Conservation (phyloP, 73 alveolate species). For the Symbiodinium pilosum region DNA sequence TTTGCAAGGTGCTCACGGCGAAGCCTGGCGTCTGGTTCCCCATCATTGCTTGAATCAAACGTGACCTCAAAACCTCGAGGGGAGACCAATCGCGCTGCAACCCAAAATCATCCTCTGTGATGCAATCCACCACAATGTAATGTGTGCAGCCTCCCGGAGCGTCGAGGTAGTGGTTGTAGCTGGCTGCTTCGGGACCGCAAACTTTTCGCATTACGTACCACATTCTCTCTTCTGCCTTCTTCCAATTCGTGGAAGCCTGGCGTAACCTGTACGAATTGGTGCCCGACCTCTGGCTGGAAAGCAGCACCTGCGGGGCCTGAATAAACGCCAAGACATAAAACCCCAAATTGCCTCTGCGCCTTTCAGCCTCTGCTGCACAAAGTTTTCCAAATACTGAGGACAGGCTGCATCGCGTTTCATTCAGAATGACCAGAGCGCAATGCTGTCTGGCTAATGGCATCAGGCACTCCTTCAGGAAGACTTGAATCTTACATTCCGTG, state of each 20-base stretch:
- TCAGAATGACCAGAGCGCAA: not conserved
- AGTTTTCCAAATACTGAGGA: not conserved
- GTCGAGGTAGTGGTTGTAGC: not conserved
- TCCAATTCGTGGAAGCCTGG: not conserved
- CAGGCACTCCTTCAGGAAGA: not conserved
- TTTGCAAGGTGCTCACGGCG: not conserved
- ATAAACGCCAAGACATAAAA: not conserved
- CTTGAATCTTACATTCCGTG: not conserved
- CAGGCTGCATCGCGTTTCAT: not conserved
- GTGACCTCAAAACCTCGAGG: not conserved
- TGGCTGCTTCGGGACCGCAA: not conserved
- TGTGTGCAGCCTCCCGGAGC: slow-evolving; percentile 23
- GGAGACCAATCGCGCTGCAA: slow-evolving; percentile 1
- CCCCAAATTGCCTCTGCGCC: slow-evolving; percentile 30
- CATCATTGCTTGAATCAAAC: not conserved
- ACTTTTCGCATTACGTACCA: not conserved
- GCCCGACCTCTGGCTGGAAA: not conserved
- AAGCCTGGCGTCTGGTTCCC: slow-evolving; percentile 13
- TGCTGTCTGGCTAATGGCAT: slow-evolving; percentile 34
- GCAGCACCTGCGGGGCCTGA: slow-evolving; percentile 5
- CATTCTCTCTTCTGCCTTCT: not conserved
- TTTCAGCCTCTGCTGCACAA: slow-evolving; percentile 15
- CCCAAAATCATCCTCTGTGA: not conserved
- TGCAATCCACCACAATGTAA: slow-evolving; percentile 5
- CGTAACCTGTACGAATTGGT: not conserved